Evolutionary conservation across 345 rosid genomes (phyloP), one percentile per base, ranked within the genome.

Genomic region (Brassica rapa): DNA sequence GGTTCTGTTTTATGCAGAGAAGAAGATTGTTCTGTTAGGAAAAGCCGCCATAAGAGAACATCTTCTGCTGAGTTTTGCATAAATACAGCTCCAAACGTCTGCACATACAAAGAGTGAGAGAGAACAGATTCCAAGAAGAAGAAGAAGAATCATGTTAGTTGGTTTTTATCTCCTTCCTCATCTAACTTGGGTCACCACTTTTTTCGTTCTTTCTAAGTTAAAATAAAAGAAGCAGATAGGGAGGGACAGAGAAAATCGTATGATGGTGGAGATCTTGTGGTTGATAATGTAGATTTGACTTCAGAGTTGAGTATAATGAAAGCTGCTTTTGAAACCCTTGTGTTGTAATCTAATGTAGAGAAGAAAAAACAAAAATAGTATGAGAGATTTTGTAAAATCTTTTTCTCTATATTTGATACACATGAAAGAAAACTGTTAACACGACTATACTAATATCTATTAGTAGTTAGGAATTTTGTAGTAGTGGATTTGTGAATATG

Each of bases 21-120:
- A 69, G 75, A 74, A 69, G 78, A 69, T 74, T 80, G 79, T 80
- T 74, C 79, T 73, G 79, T 46, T 78, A 66, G 62, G 23, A 57
- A 21, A 57, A 60, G 8, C 8, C 33, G 4, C 9, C 29, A 16
- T 37, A 35, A 68, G 82, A 62, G 75, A 69, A 69, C 39, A 80
- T 46, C 75, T 53, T 60, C 75, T 53, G 10, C 59, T 62, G 75
- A 79, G 61, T 80, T 80, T 80, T 74, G 79, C 75, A 68, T 35
- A 73, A 67, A 46, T 43, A 79, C 69, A 72, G 66, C 37, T 24
- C 71, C 21, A 41, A 37, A 66, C 8, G 21, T 69, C 65, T 78
- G 76, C 68, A 78, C 73, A 72, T 66, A 78, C 25, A 73, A 59
- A 66, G 81, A 79, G 43, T 61, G 67, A 43, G 46, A 23, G 43